Base-by-base conservation (phyloP, 345 rosid genomes). In the Zanthoxylum bungeanum region DNA sequence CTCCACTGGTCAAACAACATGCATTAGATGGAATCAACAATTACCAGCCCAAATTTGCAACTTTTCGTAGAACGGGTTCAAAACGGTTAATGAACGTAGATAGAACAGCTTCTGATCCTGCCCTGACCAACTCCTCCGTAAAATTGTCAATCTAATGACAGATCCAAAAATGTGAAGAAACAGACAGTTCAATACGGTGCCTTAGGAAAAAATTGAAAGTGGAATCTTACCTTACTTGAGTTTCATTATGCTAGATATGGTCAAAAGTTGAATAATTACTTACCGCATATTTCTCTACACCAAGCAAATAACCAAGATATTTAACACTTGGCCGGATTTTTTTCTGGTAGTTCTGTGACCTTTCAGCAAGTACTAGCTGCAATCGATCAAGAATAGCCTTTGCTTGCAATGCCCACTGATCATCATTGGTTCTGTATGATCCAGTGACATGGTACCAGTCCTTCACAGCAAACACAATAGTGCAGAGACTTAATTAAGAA, bases 11-110 rank as follows among this genome's bases (percentile, higher is more conserved):
- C 11, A 52, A 19, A 69, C 55, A 57, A 21, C 10, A 56, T 5
- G 19, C 39, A 68, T 24, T 33, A 30, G 10, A 40, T 58, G 49
- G 22, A 10, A 25, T 37, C 34, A 60, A 22, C 28, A 37, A 70
- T 80, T 64, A 80, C 87, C 79, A 67, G 67, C 87, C 84, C 55
- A 83, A 65, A 72, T 80, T 80, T 57, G 84, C 82, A 58, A 71
- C 28, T 69, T 78, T 80, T 44, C 82, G 72, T 60, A 78, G 79
- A 60, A 71, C 7, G 10, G 82, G 84, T 42, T 76, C 82, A 62
- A 80, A 76, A 68, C 52, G 69, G 36, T 76, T 75, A 49, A 78
- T 64, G n/a, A 83, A 73, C 44, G 33, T 64, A 9, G 86, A 83
- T 0, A 83, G 79, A 73, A 57, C 56, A 61, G 77, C 77, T 36